A percentile compares a stretch with the other conserved stretches of the same genome.
These are phyloP conservation scores for Claviceps purpurea DNA, from an alignment of 2,329 filamentous ascomycete species.

Conservation along the genomic window DNA sequence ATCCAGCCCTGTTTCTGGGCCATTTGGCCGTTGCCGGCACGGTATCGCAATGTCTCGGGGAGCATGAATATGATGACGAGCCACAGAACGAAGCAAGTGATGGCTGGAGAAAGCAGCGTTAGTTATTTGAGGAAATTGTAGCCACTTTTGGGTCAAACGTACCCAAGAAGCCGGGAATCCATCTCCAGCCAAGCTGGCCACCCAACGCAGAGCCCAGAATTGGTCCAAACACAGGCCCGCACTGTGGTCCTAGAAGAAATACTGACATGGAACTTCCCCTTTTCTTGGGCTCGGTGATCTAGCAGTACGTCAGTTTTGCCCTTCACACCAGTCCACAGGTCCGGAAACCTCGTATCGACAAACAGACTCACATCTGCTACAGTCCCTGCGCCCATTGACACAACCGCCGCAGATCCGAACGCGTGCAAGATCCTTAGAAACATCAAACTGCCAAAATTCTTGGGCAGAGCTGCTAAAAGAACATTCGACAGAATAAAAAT, in stretches of 20 bases:
- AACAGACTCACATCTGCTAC: slow-evolving; percentile 21
- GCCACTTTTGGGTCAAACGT: neutral
- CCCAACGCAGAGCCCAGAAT: slow-evolving; percentile 27
- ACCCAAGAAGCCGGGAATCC: slow-evolving; percentile 28
- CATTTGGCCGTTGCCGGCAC: slow-evolving; percentile 28
- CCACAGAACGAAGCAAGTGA: slow-evolving; percentile 17
- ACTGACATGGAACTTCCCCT: slow-evolving; percentile 26
- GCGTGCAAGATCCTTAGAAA: slow-evolving; percentile 28
- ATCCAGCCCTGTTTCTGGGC: slow-evolving; percentile 10
- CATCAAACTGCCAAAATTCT: slow-evolving; percentile 23
- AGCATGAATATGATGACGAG: slow-evolving; percentile 21
- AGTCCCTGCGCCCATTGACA: slow-evolving; percentile 29
- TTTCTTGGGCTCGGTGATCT: slow-evolving; percentile 21
- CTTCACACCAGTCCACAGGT: neutral
- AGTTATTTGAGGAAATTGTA: neutral
- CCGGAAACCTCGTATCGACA: neutral
- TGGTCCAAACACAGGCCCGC: slow-evolving; percentile 30
- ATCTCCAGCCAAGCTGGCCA: slow-evolving; percentile 23
- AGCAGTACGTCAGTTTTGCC: neutral
- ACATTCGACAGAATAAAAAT: slow-evolving; percentile 26
- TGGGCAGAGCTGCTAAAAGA: slow-evolving; percentile 23
- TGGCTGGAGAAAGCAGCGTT: slow-evolving; percentile 9
- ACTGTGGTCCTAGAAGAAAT: slow-evolving; percentile 29
- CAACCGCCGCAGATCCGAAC: slow-evolving; percentile 27
- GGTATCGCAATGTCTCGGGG: slow-evolving; percentile 30